phyloP scores from a whole-genome alignment of 805 yeast genomes.

The Candida michaelii region DNA sequence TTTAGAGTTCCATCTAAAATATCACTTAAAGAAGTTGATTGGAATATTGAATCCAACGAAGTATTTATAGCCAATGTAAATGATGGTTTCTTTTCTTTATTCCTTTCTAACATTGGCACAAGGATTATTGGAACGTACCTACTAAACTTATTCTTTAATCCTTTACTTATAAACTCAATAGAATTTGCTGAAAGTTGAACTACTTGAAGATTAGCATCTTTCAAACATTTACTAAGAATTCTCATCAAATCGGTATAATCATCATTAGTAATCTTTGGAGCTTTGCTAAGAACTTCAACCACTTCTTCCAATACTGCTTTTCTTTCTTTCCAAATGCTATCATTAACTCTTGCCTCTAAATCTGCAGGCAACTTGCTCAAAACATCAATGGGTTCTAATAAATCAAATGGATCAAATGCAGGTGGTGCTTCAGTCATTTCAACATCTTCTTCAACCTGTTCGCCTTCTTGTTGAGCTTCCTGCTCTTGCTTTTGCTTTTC shows the following conservation, averaged over 20 bases:
- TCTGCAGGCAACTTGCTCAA: conserved; percentile 64
- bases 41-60: conserved; percentile 66
- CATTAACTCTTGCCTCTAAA: conserved; percentile 51
- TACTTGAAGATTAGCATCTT: conserved; percentile 87
- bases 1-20: conserved; percentile 59
- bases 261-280: conserved; percentile 51
- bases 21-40: conserved; percentile 49
- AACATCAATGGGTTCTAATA: conserved; percentile 69
- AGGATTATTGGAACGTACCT: conserved; percentile 55
- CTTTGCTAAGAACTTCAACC: conserved; percentile 47
- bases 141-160: conserved; percentile 58
- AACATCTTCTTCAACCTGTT: conserved; percentile 22
- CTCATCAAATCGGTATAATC: conserved; percentile 70
- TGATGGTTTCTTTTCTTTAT: conserved; percentile 82
- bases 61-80: conserved; percentile 69
- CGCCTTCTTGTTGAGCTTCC: conserved; percentile 12
- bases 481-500: conserved; percentile 21
- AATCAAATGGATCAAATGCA: conserved; percentile 63
- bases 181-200: conserved; percentile 77
- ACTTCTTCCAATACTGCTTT: conserved; percentile 78
- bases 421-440: conserved; percentile 27
- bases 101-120: conserved; percentile 69
- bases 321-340: conserved; percentile 88
- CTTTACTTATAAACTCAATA: conserved; percentile 59
- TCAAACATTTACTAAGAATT: conserved; percentile 66